phyloP scores from a whole-genome alignment of 257 asterid species.

The Lavandula angustifolia region DNA sequence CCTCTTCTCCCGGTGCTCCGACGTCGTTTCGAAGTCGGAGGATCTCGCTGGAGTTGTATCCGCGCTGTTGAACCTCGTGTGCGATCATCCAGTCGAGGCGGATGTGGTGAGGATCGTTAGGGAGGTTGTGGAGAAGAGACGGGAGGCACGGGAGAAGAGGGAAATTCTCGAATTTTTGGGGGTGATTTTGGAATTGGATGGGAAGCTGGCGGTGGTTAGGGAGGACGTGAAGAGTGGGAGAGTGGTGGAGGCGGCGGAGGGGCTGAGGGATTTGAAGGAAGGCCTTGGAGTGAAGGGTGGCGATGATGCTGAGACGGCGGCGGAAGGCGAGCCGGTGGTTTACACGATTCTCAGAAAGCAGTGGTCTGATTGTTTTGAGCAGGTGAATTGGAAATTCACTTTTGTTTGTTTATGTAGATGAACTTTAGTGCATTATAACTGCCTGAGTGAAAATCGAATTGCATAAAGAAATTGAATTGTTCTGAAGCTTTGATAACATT shows the following conservation, averaged over 20 bases:
- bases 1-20: constrained; percentile 72
- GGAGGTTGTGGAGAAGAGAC: constrained; percentile 63
- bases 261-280: constrained; percentile 60
- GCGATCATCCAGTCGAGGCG: constrained; percentile 63
- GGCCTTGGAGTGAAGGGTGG: constrained; percentile 56
- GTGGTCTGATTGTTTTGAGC: constrained; percentile 76
- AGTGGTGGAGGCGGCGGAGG: constrained; percentile 70
- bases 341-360: constrained; percentile 62
- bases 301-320: constrained; percentile 38
- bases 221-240: constrained; percentile 52
- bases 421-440: too few relatives aligned
- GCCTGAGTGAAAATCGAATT: too few relatives aligned
- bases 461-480: not conserved
- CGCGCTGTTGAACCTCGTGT: constrained; percentile 53
- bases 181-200: constrained; percentile 60
- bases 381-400: constrained; percentile 44
- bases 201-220: constrained; percentile 48
- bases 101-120: constrained; percentile 49
- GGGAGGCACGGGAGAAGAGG: constrained; percentile 66
- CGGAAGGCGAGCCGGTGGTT: constrained; percentile 57
- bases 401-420: not conserved
- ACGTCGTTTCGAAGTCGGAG: constrained; percentile 67
- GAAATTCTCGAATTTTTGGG: constrained; percentile 60
- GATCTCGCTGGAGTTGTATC: constrained; percentile 41
- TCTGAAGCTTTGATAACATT: constrained; percentile 3